phyloP scores from a whole-genome alignment of 2,329 filamentous ascomycete species.

The Xylariaceae sp. region DNA sequence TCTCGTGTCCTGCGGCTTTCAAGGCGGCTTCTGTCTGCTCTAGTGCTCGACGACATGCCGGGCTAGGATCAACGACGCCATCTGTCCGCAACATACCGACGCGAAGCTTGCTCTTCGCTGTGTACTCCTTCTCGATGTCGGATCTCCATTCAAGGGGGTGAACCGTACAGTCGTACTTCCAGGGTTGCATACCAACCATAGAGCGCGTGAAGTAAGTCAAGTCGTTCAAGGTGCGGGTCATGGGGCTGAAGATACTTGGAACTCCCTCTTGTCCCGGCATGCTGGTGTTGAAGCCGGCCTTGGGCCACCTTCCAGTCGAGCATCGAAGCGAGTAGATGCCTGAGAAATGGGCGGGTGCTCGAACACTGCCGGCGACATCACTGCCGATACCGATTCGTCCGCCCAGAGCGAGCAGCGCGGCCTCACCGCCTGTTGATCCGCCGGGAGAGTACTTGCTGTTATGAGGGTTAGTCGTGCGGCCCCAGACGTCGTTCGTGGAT shows the following conservation, averaged over 20 bases:
- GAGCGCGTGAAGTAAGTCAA: constrained; percentile 78
- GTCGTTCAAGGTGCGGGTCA: constrained; percentile 82
- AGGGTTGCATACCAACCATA: constrained; percentile 76
- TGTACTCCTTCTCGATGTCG: constrained; percentile 55
- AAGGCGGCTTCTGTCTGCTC: constrained; percentile 68
- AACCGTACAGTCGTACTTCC: constrained; percentile 82
- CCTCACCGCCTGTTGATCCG: constrained; percentile 83
- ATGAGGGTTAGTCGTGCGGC: constrained; percentile 76
- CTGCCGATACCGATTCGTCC: constrained; percentile 86
- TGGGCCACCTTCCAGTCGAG: constrained; percentile 87
- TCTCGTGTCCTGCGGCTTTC: constrained; percentile 67
- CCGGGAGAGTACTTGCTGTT: constrained; percentile 81
- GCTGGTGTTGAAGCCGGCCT: constrained; percentile 75
- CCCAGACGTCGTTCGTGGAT: constrained; percentile 75
- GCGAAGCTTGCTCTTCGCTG: constrained; percentile 59
- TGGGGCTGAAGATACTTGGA: constrained; percentile 84
- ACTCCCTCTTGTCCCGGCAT: constrained; percentile 93
- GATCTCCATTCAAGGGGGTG: constrained; percentile 79
- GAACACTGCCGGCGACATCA: constrained; percentile 85
- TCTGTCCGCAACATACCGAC: constrained; percentile 78
- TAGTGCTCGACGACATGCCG: constrained; percentile 75
- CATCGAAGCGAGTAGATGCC: constrained; percentile 85
- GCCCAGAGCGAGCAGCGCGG: constrained; percentile 74
- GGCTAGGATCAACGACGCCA: constrained; percentile 79
- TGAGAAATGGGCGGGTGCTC: constrained; percentile 82